Percentiles rank a stretch among this genome's conserved stretches.
Evolutionary conservation across 148 eudicot genomes (phyloP).

Genomic region (Cornus controversa): DNA sequence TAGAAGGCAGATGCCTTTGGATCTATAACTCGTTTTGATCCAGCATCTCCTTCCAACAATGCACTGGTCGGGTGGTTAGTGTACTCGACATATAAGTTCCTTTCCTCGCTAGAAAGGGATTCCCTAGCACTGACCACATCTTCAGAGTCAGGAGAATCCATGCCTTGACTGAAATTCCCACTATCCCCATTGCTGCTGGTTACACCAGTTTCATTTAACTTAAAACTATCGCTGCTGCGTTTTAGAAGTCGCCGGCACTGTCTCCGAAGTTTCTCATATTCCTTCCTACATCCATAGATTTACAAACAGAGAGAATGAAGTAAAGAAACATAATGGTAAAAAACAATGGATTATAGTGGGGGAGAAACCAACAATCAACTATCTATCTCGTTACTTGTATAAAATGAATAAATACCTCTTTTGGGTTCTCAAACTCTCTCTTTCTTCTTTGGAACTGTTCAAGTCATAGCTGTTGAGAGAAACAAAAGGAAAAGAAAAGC

Average conservation of each 20-base stretch:
- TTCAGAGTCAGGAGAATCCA: conserved; percentile 67
- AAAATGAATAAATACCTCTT: conserved; percentile 51
- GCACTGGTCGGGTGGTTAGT: conserved; percentile 34
- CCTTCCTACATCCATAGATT: conserved; percentile 55
- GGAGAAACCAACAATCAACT: background rate
- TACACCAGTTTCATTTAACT: conserved; percentile 33
- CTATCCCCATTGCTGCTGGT: conserved; percentile 36
- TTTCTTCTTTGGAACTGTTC: conserved; percentile 73
- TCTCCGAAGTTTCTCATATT: conserved; percentile 79
- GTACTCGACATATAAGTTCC: conserved; percentile 43
- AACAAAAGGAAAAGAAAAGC: conserved; percentile 5
- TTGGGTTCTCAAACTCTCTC: conserved; percentile 56
- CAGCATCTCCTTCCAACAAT: conserved; percentile 37
- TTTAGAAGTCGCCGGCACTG: conserved; percentile 64
- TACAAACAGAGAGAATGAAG: background rate
- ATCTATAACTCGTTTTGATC: conserved; percentile 41
- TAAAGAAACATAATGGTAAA: background rate
- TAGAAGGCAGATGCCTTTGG: conserved; percentile 38
- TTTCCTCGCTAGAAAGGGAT: conserved; percentile 76
- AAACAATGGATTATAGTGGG: background rate
- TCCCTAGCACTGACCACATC: conserved; percentile 81
- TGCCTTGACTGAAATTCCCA: conserved; percentile 31
- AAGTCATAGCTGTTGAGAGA: conserved; percentile 62
- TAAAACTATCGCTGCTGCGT: conserved; percentile 28
- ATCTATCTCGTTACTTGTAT: background rate